These are phyloP conservation scores for Syncephalastrum contaminatum DNA, from an alignment of 371 early-diverging fungal genomes.

Conservation along the genomic window DNA sequence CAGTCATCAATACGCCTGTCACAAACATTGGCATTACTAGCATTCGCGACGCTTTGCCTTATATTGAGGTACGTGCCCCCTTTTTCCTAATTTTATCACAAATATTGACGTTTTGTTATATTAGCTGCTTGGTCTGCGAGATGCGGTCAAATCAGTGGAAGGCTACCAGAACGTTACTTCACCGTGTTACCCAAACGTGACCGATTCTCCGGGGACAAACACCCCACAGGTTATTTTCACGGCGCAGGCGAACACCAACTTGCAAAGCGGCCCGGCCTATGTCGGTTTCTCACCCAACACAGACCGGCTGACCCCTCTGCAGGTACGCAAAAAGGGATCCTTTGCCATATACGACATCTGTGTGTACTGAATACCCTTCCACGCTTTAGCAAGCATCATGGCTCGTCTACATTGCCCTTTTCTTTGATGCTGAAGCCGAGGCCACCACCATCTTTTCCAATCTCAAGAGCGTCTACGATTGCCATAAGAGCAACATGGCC, in stretches of 20 bases:
- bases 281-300: slow-evolving; percentile 17
- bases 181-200: slow-evolving; percentile 16
- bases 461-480: slow-evolving; percentile 13
- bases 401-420: slow-evolving; percentile 19
- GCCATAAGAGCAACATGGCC: slow-evolving; percentile 17
- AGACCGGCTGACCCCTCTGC: slow-evolving; percentile 15
- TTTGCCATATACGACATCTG: not conserved
- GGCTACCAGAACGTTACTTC: slow-evolving; percentile 19
- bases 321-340: slow-evolving; percentile 13
- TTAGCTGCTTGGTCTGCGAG: slow-evolving; percentile 18
- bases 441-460: slow-evolving; percentile 12
- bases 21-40: slow-evolving; percentile 11
- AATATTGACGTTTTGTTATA: not conserved
- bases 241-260: slow-evolving; percentile 7
- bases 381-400: slow-evolving; percentile 22
- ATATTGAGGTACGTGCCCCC: slow-evolving; percentile 15
- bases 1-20: slow-evolving; percentile 19
- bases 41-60: slow-evolving; percentile 14
- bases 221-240: slow-evolving; percentile 14
- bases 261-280: slow-evolving; percentile 5
- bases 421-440: slow-evolving; percentile 16
- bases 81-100: not conserved
- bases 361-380: not conserved
- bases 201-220: slow-evolving; percentile 8
- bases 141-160: slow-evolving; percentile 11